phyloP scores from a whole-genome alignment of 371 early-diverging fungal species.

The Rhizopus delemar region DNA sequence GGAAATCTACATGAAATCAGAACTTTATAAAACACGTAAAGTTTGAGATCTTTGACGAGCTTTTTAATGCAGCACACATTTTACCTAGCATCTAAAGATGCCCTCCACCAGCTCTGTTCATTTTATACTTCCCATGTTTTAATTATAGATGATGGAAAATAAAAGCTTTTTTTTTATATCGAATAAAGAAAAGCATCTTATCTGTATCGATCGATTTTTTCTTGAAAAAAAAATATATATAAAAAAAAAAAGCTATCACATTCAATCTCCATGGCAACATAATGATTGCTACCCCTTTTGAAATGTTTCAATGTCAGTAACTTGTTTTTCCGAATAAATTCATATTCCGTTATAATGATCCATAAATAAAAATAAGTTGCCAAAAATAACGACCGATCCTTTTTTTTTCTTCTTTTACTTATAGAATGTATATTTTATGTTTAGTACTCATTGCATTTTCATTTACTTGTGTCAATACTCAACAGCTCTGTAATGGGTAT shows the following conservation, averaged over 20 bases:
- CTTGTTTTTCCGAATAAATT: conserved; percentile 3
- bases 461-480: conserved; percentile 19
- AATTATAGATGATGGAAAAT: too few relatives aligned
- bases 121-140: too few relatives aligned
- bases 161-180: too few relatives aligned
- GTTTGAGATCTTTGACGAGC: too few relatives aligned
- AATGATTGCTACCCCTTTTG: background rate
- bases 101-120: too few relatives aligned
- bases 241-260: background rate
- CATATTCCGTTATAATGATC: conserved; percentile 2
- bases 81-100: too few relatives aligned
- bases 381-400: background rate
- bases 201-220: too few relatives aligned
- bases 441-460: conserved; percentile 7
- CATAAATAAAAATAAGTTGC: conserved; percentile 3
- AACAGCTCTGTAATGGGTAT: conserved; percentile 71
- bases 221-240: background rate
- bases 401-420: conserved; percentile 4
- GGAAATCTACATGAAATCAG: too few relatives aligned
- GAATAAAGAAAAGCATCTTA: background rate
- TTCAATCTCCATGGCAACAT: background rate
- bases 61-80: too few relatives aligned
- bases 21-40: too few relatives aligned
- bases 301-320: background rate
- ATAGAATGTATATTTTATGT: conserved; percentile 12